Conservation (phyloP, 2,329 filamentous ascomycete species). For the Dothidotthia symphoricarpi region DNA sequence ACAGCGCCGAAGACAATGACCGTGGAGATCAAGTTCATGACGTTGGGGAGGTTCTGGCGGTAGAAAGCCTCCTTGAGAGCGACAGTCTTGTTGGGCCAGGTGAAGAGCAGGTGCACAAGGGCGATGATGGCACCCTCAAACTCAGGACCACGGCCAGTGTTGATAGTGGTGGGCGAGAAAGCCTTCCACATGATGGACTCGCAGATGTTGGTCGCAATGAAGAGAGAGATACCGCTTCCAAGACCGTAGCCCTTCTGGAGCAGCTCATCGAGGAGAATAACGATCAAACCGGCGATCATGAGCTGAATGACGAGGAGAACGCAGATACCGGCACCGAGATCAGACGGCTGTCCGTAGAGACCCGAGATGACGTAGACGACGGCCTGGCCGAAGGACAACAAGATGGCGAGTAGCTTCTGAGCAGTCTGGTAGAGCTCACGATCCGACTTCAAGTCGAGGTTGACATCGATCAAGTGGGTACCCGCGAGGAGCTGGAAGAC, state of each 20-base stretch:
- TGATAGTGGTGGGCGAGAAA: slow-evolving; percentile 98
- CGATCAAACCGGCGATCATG: slow-evolving; percentile 94
- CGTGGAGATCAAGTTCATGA: slow-evolving; percentile 97
- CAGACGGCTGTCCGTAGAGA: slow-evolving; percentile 93
- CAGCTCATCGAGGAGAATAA: slow-evolving; percentile 97
- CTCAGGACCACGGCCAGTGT: slow-evolving; percentile 97
- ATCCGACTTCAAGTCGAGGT: slow-evolving; percentile 99
- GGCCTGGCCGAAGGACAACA: slow-evolving; percentile 94
- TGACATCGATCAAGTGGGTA: slow-evolving; percentile 99
- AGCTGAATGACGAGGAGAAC: slow-evolving; percentile 98
- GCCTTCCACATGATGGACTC: slow-evolving; percentile 99
- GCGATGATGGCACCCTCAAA: slow-evolving; percentile 98
- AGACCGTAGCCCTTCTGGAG: slow-evolving; percentile 99
- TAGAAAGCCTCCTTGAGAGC: slow-evolving; percentile 99
- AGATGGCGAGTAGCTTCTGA: slow-evolving; percentile 88
- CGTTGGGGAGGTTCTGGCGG: slow-evolving; percentile 97
- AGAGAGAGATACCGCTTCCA: slow-evolving; percentile 96
- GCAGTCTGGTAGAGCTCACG: slow-evolving; percentile 99
- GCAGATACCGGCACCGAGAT: slow-evolving; percentile 96
- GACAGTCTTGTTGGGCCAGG: slow-evolving; percentile 99
- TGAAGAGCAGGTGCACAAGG: slow-evolving; percentile 95
- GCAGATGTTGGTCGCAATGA: slow-evolving; percentile 99
- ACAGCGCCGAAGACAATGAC: slow-evolving; percentile 92
- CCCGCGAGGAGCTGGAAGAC: slow-evolving; percentile 99
- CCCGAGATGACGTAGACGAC: slow-evolving; percentile 94